Conservation (phyloP, 2,329 filamentous ascomycete genomes). For the Sporothrix brunneoviolacea region DNA sequence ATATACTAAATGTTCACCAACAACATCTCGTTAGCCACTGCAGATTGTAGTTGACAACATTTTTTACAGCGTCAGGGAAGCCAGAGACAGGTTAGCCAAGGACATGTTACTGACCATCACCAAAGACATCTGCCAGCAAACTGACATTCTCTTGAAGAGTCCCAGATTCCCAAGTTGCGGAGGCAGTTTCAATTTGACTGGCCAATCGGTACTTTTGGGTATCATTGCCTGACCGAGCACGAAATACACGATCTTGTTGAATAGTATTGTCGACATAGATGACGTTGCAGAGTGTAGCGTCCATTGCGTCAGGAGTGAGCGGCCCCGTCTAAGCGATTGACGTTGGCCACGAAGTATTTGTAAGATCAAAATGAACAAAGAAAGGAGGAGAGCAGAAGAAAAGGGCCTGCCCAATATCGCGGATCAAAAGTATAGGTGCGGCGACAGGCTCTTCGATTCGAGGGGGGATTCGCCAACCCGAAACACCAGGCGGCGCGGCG, state of each 20-base stretch:
- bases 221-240: slow-evolving; percentile 22
- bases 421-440: background rate
- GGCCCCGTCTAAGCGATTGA: slow-evolving; percentile 54
- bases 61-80: background rate
- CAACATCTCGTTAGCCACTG: background rate
- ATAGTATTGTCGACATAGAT: slow-evolving; percentile 54
- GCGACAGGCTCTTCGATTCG: slow-evolving; percentile 5
- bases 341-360: slow-evolving; percentile 27
- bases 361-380: background rate
- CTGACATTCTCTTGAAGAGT: slow-evolving; percentile 40
- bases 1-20: slow-evolving; percentile 36
- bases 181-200: background rate
- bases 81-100: background rate
- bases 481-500: slow-evolving; percentile 18
- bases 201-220: slow-evolving; percentile 3
- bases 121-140: slow-evolving; percentile 48
- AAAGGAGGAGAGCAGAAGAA: background rate
- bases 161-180: slow-evolving; percentile 27
- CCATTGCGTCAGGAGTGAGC: slow-evolving; percentile 48
- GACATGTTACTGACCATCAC: slow-evolving; percentile 38
- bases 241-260: slow-evolving; percentile 39
- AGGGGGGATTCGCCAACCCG: slow-evolving; percentile 18
- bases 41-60: background rate
- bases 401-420: background rate
- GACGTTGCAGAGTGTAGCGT: slow-evolving; percentile 50